A percentile compares a stretch with the other conserved stretches of the same genome.
phyloP scores from a whole-genome alignment of 371 early-diverging fungal genomes.

The Neoconidiobolus thromboides region DNA sequence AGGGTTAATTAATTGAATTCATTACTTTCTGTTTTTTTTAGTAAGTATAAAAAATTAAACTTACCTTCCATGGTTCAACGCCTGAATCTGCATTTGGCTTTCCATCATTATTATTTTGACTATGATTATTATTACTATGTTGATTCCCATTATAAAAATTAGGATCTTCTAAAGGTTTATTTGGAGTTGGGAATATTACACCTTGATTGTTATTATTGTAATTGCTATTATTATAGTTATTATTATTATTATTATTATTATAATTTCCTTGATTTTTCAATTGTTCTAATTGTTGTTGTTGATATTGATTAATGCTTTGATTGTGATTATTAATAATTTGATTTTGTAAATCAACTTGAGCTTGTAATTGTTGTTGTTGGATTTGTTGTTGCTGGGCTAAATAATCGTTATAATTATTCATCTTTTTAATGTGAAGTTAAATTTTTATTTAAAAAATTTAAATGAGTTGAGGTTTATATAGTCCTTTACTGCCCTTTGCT shows the following conservation, averaged over 20 bases:
- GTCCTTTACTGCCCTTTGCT: neutral
- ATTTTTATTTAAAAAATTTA: neutral
- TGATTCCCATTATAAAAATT: neutral
- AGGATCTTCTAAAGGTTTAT: neutral
- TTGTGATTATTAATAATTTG: slow-evolving; percentile 1
- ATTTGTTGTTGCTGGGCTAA: neutral
- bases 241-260: neutral
- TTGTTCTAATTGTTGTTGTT: neutral
- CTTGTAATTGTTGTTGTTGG: neutral
- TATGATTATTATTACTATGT: neutral
- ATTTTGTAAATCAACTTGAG: neutral
- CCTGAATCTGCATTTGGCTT: neutral
- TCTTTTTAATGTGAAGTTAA: neutral
- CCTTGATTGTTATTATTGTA: neutral
- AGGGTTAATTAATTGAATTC: neutral
- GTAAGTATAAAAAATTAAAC: too few relatives aligned
- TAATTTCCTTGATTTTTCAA: neutral
- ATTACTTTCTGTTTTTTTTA: neutral
- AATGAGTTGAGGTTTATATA: neutral
- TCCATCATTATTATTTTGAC: neutral
- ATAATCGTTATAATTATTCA: neutral
- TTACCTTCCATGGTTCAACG: too few relatives aligned
- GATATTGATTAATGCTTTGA: neutral
- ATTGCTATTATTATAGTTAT: neutral
- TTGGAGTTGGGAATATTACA: neutral